Conservation (phyloP, 208 protist species). For the Crithidia bombi region DNA sequence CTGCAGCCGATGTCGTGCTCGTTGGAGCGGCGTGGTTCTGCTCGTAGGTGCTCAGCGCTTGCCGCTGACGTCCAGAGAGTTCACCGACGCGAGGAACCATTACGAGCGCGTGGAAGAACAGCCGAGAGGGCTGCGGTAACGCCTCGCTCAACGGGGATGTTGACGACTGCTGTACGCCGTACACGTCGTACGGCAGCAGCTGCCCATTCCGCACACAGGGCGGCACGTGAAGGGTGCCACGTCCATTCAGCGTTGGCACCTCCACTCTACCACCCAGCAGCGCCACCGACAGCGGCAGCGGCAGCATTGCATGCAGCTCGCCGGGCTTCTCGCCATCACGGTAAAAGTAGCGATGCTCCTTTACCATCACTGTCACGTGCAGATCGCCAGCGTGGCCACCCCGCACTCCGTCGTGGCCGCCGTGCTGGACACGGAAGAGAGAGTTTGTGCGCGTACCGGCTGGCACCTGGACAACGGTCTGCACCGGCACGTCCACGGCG, state of each 20-base stretch:
- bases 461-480: slow-evolving; percentile 47
- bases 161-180: slow-evolving; percentile 35
- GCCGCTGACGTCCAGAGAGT: slow-evolving; percentile 65
- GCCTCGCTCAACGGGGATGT: neutral
- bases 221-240: slow-evolving; percentile 56
- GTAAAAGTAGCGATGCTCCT: slow-evolving; percentile 78
- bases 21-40: slow-evolving; percentile 11
- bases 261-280: slow-evolving; percentile 78
- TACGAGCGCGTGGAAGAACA: slow-evolving; percentile 74
- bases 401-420: slow-evolving; percentile 83
- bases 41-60: slow-evolving; percentile 56
- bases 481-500: slow-evolving; percentile 26
- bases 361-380: slow-evolving; percentile 74
- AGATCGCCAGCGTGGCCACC: slow-evolving; percentile 79
- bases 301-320: slow-evolving; percentile 80
- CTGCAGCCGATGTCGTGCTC: neutral
- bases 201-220: slow-evolving; percentile 81
- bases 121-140: neutral
- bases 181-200: slow-evolving; percentile 43
- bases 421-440: slow-evolving; percentile 55
- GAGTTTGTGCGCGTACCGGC: slow-evolving; percentile 38
- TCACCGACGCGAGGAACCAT: slow-evolving; percentile 58
- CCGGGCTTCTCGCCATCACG: slow-evolving; percentile 28
- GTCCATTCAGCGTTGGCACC: slow-evolving; percentile 55
- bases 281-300: slow-evolving; percentile 73